Conservation (phyloP, 2,329 filamentous ascomycete genomes). For the Apiospora sp. region DNA sequence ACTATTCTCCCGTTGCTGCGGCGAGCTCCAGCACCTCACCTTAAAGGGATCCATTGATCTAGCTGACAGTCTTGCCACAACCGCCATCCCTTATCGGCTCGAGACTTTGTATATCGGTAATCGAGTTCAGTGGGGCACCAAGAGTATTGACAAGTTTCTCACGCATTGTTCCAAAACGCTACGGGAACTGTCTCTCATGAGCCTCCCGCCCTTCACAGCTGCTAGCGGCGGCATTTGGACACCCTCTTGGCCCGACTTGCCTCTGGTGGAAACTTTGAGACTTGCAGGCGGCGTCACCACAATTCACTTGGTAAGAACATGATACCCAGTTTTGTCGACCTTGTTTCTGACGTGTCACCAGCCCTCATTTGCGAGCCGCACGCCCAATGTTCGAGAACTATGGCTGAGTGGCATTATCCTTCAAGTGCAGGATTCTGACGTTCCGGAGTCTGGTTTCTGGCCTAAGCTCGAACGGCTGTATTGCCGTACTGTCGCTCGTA, state of each 20-base stretch:
- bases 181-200: background rate
- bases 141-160: conserved; percentile 6
- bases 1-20: background rate
- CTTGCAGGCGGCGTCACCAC: background rate
- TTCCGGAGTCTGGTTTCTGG: conserved; percentile 22
- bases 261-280: background rate
- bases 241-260: background rate
- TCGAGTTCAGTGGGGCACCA: background rate
- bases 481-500: conserved; percentile 21
- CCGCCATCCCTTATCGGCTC: background rate
- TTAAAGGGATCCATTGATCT: conserved; percentile 8
- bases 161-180: background rate
- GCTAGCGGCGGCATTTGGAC: background rate
- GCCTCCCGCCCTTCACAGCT: background rate
- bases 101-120: background rate
- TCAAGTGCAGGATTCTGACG: background rate
- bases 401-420: conserved; percentile 34
- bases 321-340: background rate
- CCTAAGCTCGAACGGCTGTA: conserved; percentile 30
- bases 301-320: background rate
- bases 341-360: conserved; percentile 25
- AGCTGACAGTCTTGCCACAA: background rate
- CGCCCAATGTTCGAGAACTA: conserved; percentile 37
- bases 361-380: background rate
- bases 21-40: conserved; percentile 10